Base-by-base conservation (phyloP, 2,329 filamentous ascomycete species). In the Colletotrichum sansevieriae region DNA sequence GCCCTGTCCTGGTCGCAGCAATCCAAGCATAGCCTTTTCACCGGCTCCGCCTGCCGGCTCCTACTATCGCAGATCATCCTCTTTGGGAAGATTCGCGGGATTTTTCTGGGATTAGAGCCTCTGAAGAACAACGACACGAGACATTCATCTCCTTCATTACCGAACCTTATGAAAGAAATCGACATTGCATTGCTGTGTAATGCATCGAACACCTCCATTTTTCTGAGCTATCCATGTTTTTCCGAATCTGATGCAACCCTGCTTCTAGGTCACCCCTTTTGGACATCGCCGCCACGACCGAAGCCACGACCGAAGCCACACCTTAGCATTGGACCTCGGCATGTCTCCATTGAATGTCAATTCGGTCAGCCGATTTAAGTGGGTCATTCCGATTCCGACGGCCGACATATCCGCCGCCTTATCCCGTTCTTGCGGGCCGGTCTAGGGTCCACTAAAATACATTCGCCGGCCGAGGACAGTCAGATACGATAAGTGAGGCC, bases 51-150 rank as follows among this genome's bases (percentile, higher is more conserved):
- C 47, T 65, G 41, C 66, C 62, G 62, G 49, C 62, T 65, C 22
- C 41, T 56, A 13, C 49, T 55, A 41, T 61, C 62, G 66, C 66
- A 68, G 39, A 65, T 65, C 65, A 18, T 65, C 65, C 62, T 52
- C 44, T 69, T 69, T 55, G 33, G 66, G 66, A 33, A 41, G 33
- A 49, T 56, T 25, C 20, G n/a, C 41, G 55, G 43, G n/a, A 61
- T 56, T 39, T 61, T 49, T 25, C 47, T 60, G 56, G 62, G 60
- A 61, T 69, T 60, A 22, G 47, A 20, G 41, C 49, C 62, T 56
- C 66, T 65, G 51, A 54, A 7, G 11, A 20, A 39, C 13, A 58
- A 55, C 47, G 49, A 69, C 62, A 46, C 62, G 55, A 69, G 35
- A 35, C 37, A 51, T 44, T 65, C 62, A 69, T 61, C 22, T 66